Percentiles rank a stretch among this genome's conserved stretches.
Conservation (phyloP, 345 rosid species). For the Eutrema japonicum region DNA sequence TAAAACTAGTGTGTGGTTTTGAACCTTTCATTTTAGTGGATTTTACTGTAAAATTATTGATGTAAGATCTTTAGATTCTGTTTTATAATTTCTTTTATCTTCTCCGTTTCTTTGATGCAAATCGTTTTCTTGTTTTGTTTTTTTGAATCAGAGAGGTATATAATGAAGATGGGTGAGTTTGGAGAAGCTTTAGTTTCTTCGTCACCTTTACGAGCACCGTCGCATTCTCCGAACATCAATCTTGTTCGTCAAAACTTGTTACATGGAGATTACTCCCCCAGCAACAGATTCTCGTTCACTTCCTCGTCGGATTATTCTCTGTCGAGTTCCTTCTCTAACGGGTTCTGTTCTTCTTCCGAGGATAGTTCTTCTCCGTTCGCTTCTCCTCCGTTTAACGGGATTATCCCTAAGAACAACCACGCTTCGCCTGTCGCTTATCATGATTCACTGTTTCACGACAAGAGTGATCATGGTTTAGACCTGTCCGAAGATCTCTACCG, state of each 20-base stretch:
- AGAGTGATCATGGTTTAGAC: constrained; percentile 27
- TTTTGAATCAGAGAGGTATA: neutral
- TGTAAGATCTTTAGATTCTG: no score
- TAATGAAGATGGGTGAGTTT: constrained; percentile 37
- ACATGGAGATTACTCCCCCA: constrained; percentile 33
- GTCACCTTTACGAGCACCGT: constrained; percentile 22
- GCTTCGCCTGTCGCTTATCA: constrained; percentile 8
- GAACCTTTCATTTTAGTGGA: constrained; percentile 20
- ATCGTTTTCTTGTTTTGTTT: neutral
- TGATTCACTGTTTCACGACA: neutral
- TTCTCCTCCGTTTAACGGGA: constrained; percentile 39
- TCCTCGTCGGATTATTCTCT: constrained; percentile 46
- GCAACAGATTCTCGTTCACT: constrained; percentile 46
- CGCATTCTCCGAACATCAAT: constrained; percentile 25
- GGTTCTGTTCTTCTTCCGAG: constrained; percentile 46
- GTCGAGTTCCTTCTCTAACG: constrained; percentile 50
- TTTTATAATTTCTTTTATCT: neutral
- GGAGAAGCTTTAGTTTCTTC: constrained; percentile 24
- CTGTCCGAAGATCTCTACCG: constrained; percentile 37
- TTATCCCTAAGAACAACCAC: neutral
- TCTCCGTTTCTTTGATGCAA: neutral
- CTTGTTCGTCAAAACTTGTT: constrained; percentile 11
- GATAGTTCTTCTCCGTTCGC: constrained; percentile 47
- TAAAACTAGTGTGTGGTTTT: neutral
- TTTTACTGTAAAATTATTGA: neutral